Evolutionary conservation across 768 basidiomycete species (phyloP).

Genomic region (Leucocoprinus birnbaumii): DNA sequence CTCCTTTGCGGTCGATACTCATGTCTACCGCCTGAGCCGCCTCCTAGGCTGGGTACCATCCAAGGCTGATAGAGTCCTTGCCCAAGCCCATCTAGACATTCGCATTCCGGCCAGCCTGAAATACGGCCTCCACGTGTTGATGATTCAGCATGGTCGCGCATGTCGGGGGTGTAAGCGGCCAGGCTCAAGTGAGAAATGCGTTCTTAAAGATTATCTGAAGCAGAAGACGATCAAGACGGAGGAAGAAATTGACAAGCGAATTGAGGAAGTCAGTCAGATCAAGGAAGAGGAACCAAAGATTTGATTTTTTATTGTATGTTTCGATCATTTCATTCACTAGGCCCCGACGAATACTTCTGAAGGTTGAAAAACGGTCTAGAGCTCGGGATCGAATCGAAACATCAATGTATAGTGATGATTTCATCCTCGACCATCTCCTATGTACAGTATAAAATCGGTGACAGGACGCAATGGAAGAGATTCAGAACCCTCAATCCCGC

Average conservation of each 20-base stretch:
- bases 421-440: too few relatives aligned
- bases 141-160: constrained; percentile 53
- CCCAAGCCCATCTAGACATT: constrained; percentile 57
- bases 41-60: constrained; percentile 49
- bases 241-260: not conserved
- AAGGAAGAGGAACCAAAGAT: not conserved
- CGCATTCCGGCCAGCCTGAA: constrained; percentile 50
- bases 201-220: constrained; percentile 29
- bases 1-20: constrained; percentile 65
- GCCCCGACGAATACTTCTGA: too few relatives aligned
- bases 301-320: too few relatives aligned
- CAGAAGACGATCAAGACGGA: constrained; percentile 7
- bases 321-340: too few relatives aligned
- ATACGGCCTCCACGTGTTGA: constrained; percentile 54
- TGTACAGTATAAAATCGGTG: too few relatives aligned
- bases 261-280: not conserved
- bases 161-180: constrained; percentile 52
- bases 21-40: constrained; percentile 52
- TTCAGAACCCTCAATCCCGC: too few relatives aligned
- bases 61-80: constrained; percentile 43
- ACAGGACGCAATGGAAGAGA: too few relatives aligned
- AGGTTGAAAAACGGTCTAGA: too few relatives aligned
- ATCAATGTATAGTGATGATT: too few relatives aligned
- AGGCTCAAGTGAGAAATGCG: constrained; percentile 21
- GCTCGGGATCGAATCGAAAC: too few relatives aligned